phyloP scores from a whole-genome alignment of 2,329 filamentous ascomycete species.

The Epichloe uncinata region DNA sequence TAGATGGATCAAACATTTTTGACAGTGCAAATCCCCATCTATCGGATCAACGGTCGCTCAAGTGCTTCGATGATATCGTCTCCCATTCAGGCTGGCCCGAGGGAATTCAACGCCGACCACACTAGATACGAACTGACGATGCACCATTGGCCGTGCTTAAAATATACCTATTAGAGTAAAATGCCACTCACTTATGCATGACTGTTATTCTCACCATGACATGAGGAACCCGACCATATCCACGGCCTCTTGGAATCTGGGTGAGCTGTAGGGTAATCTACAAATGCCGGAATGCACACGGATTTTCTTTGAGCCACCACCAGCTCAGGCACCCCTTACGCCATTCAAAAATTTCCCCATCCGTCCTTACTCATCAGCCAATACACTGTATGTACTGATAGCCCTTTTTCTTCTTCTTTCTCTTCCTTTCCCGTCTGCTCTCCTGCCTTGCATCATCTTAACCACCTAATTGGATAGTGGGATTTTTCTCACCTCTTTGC shows the following conservation, averaged over 20 bases:
- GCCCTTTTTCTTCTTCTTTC: background rate
- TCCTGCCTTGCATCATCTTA: background rate
- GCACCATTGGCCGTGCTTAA: no score
- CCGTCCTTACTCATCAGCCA: background rate
- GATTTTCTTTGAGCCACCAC: background rate
- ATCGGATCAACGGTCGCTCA: background rate
- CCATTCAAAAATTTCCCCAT: slow-evolving; percentile 7
- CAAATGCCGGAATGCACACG: no score
- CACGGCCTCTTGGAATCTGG: no score
- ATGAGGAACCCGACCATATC: background rate
- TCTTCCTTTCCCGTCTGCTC: background rate
- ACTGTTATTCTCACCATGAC: no score
- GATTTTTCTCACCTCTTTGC: background rate
- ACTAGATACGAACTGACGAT: no score
- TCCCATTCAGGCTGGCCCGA: background rate
- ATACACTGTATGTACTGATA: background rate
- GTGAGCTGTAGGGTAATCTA: background rate
- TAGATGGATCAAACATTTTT: background rate
- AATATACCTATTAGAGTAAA: no score
- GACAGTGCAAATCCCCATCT: background rate
- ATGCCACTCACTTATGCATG: no score
- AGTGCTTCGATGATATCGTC: background rate
- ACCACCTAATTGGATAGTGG: background rate
- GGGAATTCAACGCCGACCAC: no score
- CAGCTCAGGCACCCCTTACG: slow-evolving; percentile 4